Base-by-base conservation (phyloP, 169 alveolate genomes). In the Plasmodium knowlesi region DNA sequence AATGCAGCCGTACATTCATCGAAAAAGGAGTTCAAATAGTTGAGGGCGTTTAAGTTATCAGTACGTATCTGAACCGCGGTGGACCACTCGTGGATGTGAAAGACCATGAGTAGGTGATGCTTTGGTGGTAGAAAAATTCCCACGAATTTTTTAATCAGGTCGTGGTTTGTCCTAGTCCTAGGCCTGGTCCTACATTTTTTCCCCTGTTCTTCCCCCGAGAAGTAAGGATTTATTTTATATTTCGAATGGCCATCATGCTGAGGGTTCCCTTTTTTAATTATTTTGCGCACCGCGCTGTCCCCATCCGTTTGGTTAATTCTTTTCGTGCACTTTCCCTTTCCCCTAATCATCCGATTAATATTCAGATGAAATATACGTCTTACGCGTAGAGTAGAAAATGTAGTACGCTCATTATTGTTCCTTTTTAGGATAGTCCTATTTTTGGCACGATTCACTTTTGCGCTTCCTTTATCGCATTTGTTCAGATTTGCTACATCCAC, bases 81-180 rank as follows among this genome's bases (percentile, higher is more conserved):
- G n/a, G 73, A 90, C 57, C 74, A 22, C 28, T 67, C 79, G 41
- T 81, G 74, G 41, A 90, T 70, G 19, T 81, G 84, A 82, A 90
- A 90, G 82, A 90, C 91, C 73, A 90, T 61, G 28, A 90, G 79
- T 28, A 90, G 74, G 82, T 90, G 95, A 71, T 79, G 84, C 16
- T 54, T 90, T 14, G 95, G 83, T 25, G 95, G 95, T 25, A 90
- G 50, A 71, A 79, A 90, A 70, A 90, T 90, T 4, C 84, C 95
- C 32, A 80, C 84, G 50, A 79, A 89, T 79, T 89, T 89, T 16
- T 76, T 80, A 61, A 79, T 79, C 43, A 43, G 32, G 14, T 19
- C 46, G 50, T 12, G 2, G 37, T 73, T 84, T 70, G 22, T 70
- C 9, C 67, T 46, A 43, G 43, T 53, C 14, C n/a, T 81, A 46